phyloP scores from a whole-genome alignment of 148 eudicot species.

The Agrostemma githago region DNA sequence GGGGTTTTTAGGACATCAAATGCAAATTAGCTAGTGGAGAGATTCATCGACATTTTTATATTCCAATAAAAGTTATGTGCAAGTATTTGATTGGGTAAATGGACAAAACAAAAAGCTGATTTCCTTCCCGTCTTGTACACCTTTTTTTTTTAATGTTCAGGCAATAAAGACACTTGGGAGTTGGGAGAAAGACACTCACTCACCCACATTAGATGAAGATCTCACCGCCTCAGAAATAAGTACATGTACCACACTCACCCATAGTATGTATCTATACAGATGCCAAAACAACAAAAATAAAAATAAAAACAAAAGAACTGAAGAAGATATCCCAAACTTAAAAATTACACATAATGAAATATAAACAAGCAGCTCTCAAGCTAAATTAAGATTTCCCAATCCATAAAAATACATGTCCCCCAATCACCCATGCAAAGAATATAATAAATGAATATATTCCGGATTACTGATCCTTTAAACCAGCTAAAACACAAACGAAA shows the following conservation, averaged over 20 bases:
- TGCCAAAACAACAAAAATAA: too few species aligned
- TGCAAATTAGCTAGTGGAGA: not conserved
- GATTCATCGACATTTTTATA: not conserved
- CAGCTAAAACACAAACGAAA: not conserved
- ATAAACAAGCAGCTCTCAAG: not conserved
- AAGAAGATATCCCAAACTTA: not conserved
- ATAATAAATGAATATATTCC: not conserved
- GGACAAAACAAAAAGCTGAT: not conserved
- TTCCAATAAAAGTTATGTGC: not conserved
- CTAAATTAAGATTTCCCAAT: not conserved
- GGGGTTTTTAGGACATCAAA: not conserved
- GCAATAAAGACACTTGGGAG: too few species aligned
- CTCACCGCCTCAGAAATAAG: not conserved
- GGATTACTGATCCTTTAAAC: slow-evolving; percentile 1
- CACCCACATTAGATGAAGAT: not conserved
- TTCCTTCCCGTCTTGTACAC: not conserved
- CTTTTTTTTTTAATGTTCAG: too few species aligned
- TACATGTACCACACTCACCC: too few species aligned
- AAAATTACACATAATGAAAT: too few species aligned
- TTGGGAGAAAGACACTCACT: not conserved
- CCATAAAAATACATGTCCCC: not conserved
- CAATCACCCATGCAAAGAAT: not conserved
- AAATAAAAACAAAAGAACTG: too few species aligned
- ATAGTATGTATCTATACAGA: too few species aligned
- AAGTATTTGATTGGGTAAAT: not conserved